Base-by-base conservation (phyloP, 441 rosid genomes). In the Populus tomentosa region DNA sequence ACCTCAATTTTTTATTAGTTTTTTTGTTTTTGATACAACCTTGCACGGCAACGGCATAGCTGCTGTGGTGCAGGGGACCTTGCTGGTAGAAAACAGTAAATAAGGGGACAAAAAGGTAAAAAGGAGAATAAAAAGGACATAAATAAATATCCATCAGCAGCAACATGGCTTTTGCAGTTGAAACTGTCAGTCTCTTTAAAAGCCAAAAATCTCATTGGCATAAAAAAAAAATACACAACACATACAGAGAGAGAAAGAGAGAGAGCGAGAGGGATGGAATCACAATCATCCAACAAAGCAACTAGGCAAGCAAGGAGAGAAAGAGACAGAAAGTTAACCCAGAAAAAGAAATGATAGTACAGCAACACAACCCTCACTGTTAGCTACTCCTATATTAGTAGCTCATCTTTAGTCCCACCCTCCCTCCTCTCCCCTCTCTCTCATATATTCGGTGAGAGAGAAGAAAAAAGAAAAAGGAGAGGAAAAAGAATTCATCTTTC, bases 121-220 rank as follows among this genome's bases (percentile, higher is more conserved):
- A 35, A 40, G 26, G 4, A 4, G 53, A 3, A 30, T 7, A 21
- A 75, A 59, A 71, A 67, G 72, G 76, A 80, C 79, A 59, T 36
- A 53, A 53, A 18, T 38, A 61, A 72, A 62, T 72, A 76, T 69
- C 77, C 74, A 73, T n/a, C 75, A 33, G 63, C 61, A 50, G 61
- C 61, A 53, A 4, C 61, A 53, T 53, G 79, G 75, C 80, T 71
- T 69, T 79, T 77, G 80, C 81, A 26, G 83, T 76, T 76, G 82
- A 79, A 77, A 74, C 71, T 73, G 76, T 76, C 78, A 63, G 53
- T 80, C 68, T 76, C 70, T 61, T 63, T 81, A 75, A 80, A 80
- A 81, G 56, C 77, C 79, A 42, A 69, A 81, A 75, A 76, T 79
- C 80, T 83, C 56, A 64, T 68, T 36, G 5, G 75, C 75, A 67